These are phyloP conservation scores for Alternaria sp. DNA, from an alignment of 2,329 filamentous ascomycete genomes.

Conservation along the genomic window DNA sequence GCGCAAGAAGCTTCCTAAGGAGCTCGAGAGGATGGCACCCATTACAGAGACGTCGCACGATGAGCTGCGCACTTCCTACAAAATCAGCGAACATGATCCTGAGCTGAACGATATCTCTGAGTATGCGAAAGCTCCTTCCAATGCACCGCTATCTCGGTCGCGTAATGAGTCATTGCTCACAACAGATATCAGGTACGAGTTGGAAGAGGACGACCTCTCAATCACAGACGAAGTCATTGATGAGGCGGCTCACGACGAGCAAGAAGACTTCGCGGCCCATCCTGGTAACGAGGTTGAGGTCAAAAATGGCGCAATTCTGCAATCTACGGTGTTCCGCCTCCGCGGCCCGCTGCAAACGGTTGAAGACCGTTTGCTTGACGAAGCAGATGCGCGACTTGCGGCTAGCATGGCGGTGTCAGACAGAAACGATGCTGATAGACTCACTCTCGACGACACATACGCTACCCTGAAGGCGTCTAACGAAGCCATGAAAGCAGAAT, in stretches of 20 bases:
- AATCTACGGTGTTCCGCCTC: not conserved
- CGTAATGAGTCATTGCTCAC: not conserved
- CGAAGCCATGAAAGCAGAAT: slow-evolving; percentile 14
- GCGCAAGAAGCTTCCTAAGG: slow-evolving; percentile 20
- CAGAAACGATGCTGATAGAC: slow-evolving; percentile 11
- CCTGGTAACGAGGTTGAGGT: slow-evolving; percentile 7
- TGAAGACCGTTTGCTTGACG: slow-evolving; percentile 32
- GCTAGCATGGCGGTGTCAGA: not conserved
- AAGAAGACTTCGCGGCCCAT: slow-evolving; percentile 2
- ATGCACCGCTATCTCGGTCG: not conserved
- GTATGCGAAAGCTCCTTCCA: slow-evolving; percentile 13
- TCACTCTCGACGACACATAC: slow-evolving; percentile 14
- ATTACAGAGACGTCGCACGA: slow-evolving; percentile 33
- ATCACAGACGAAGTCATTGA: slow-evolving; percentile 8
- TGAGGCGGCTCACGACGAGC: not conserved
- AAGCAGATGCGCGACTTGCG: slow-evolving; percentile 15
- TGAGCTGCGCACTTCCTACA: slow-evolving; percentile 15
- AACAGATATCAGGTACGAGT: slow-evolving; percentile 2
- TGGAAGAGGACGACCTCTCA: slow-evolving; percentile 20
- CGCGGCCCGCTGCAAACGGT: slow-evolving; percentile 29
- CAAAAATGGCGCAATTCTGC: not conserved
- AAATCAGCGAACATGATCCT: slow-evolving; percentile 13
- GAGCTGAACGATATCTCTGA: slow-evolving; percentile 27
- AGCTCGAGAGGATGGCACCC: slow-evolving; percentile 28
- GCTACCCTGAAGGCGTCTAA: slow-evolving; percentile 15